Percentiles rank a stretch among this genome's conserved stretches.
phyloP scores from a whole-genome alignment of 768 basidiomycete genomes.

The Lactifluus piperatus region DNA sequence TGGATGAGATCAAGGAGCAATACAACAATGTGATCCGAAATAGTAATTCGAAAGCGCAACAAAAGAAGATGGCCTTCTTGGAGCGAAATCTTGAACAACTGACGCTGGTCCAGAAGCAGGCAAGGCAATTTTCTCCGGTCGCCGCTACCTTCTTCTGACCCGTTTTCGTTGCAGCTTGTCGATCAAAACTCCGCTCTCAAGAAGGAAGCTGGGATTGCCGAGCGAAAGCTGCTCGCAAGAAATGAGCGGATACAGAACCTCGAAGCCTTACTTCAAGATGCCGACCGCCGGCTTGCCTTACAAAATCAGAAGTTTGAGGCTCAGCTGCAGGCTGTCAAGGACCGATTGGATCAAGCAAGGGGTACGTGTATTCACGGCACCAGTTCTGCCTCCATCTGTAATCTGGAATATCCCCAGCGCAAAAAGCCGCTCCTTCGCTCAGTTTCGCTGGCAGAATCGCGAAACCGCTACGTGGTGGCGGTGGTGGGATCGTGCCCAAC shows the following conservation, averaged over 20 bases:
- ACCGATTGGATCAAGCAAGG: conserved; percentile 86
- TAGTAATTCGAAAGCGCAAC: conserved; percentile 96
- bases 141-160: conserved; percentile 6
- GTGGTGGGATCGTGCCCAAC: conserved; percentile 46
- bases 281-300: conserved; percentile 83
- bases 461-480: conserved; percentile 91
- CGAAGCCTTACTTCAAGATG: conserved; percentile 86
- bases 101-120: conserved; percentile 96
- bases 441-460: conserved; percentile 86
- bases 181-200: conserved; percentile 96
- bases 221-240: conserved; percentile 90
- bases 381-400: conserved; percentile 7
- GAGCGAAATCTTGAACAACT: conserved; percentile 95
- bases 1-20: conserved; percentile 98
- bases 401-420: conserved; percentile 40
- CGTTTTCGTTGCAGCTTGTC: conserved; percentile 59
- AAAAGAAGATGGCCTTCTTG: conserved; percentile 98
- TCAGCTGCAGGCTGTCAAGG: conserved; percentile 85
- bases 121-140: conserved; percentile 26
- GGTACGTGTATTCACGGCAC: conserved; percentile 38
- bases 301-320: conserved; percentile 96
- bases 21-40: conserved; percentile 98
- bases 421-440: conserved; percentile 68
- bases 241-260: conserved; percentile 98
- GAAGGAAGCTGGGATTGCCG: conserved; percentile 95